A percentile compares a stretch with the other conserved stretches of the same genome.
Evolutionary conservation across 1,284 basidiomycete genomes (phyloP).

Genomic region (Ustanciosporium gigantosporum): DNA sequence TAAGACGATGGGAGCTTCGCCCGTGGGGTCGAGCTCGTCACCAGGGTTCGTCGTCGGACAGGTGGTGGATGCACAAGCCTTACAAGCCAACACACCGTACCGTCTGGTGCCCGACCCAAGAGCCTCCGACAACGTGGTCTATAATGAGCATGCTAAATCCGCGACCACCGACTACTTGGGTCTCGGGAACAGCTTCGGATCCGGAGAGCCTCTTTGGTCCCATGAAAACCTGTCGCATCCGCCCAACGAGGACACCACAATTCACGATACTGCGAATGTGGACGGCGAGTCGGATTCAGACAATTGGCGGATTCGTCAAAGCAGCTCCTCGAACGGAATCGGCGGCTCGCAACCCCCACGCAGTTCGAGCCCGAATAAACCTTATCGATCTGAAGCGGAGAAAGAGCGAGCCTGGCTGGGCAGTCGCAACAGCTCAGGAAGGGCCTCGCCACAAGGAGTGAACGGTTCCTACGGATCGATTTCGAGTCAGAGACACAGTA

Average conservation of each 20-base stretch:
- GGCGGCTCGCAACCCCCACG: background rate
- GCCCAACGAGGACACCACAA: too few species aligned
- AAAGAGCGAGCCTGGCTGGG: slow-evolving; percentile 35
- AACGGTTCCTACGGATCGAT: background rate
- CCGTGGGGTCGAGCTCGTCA: slow-evolving; percentile 4
- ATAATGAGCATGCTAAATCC: slow-evolving; percentile 7
- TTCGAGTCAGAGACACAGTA: too few species aligned
- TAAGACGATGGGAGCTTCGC: slow-evolving; percentile 26
- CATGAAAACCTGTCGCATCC: too few species aligned
- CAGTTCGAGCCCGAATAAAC: slow-evolving; percentile 18
- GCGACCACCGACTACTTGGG: slow-evolving; percentile 26
- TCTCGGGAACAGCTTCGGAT: slow-evolving; percentile 9
- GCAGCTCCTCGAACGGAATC: background rate
- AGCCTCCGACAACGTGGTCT: slow-evolving; percentile 1
- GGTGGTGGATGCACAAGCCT: slow-evolving; percentile 43
- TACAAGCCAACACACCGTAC: slow-evolving; percentile 37
- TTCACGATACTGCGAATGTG: too few species aligned
- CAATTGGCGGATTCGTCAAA: background rate
- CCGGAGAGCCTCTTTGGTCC: slow-evolving; percentile 17
- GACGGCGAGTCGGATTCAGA: background rate
- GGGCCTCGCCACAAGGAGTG: slow-evolving; percentile 5
- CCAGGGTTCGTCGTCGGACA: slow-evolving; percentile 45
- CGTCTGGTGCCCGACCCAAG: slow-evolving; percentile 12
- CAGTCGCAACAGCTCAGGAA: slow-evolving; percentile 17
- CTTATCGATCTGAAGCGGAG: slow-evolving; percentile 29